Evolutionary conservation across 106 monocot genomes (phyloP), one percentile per base, ranked within the genome.

Genomic region (Iris macrosiphon): DNA sequence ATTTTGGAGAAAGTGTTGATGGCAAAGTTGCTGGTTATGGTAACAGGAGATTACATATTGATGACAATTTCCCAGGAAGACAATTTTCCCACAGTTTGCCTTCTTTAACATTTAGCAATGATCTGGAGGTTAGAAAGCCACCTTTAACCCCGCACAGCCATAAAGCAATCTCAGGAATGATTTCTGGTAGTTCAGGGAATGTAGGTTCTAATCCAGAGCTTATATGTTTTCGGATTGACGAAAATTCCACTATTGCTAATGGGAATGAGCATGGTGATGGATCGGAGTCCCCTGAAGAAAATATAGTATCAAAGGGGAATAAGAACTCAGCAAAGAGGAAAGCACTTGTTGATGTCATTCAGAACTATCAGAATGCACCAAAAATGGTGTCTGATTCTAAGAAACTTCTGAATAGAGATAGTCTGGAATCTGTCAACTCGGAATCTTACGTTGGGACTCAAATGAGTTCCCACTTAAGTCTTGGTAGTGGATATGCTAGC

Each of bases 181-280:
- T 60, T 29, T 53, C 60, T 64, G 45, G 37, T n/a, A 72, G 76
- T 61, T 83, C 69, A 57, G 79, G 55, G 7, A 63, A 45, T 37
- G 15, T 62, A 17, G 52, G 40, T 43, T 71, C 70, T 40, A 82
- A 67, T 27, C 76, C 84, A 35, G 85, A 75, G 38, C 78, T 77
- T 30, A 39, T 56, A 38, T 93, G 93, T 52, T 93, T 87, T 63
- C 62, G 80, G 21, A 93, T 93, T 66, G 87, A 93, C 57, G 93
- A 87, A 75, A 71, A 83, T 67, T 60, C 63, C 18, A 59, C 55
- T 41, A 79, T 64, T 18, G 42, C 53, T 62, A 81, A 81, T 56
- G 79, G 73, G 67, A 75, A 75, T 62, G 65, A 17, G 0, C 31
- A 55, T 49, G 13, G 12, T 20, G 40, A 45, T 62, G 49, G 27